Evolutionary conservation across 2,329 filamentous ascomycete species (phyloP), one percentile per base, ranked within the genome.

Genomic region (Diplodia mutila): DNA sequence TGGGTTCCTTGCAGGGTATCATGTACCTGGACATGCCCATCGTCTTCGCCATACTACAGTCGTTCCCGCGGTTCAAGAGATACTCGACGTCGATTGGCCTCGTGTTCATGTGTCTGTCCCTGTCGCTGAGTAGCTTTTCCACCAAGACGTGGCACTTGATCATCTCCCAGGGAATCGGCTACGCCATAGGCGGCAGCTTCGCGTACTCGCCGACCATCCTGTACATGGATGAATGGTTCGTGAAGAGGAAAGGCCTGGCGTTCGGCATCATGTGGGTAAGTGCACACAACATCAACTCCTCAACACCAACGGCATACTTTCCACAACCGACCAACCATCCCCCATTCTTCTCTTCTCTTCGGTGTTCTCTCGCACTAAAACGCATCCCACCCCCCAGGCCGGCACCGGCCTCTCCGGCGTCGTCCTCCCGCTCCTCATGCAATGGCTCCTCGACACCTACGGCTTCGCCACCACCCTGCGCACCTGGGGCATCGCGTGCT

Each of bases 201-300:
- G 78, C 83, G 7, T 88, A 87, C 73, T 83, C 82, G 29, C 86
- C 87, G 0, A 85, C 84, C 71, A 82, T 88, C 34, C 70, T 85
- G 39, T 88, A 87, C 75, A 79, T 89, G 70, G 85, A 89, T 69
- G 85, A 89, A 73, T 90, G 87, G 86, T 90, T 89, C 73, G 80
- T 86, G 25, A 80, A 78, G 51, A 82, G 83, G 52, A 87, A 87
- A 57, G 85, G 86, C 2, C 75, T 88, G 39, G 86, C 86, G 2
- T 87, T 86, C 71, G 89, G 89, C n/a, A 83, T 88, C 61, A 87
- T 90, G 83, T 89, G 85, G 84, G 57, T 48, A 32, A 16, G 57
- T 49, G 7, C 12, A 27, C 21, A 14, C n/a, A 16, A 23, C 37
- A 1, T 12, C n/a, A n/a, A 57, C 32, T 6, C 9, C 25, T n/a